A percentile compares a stretch with the other conserved stretches of the same genome.
Conservation (phyloP, 768 basidiomycete genomes). For the Lactarius indigo region DNA sequence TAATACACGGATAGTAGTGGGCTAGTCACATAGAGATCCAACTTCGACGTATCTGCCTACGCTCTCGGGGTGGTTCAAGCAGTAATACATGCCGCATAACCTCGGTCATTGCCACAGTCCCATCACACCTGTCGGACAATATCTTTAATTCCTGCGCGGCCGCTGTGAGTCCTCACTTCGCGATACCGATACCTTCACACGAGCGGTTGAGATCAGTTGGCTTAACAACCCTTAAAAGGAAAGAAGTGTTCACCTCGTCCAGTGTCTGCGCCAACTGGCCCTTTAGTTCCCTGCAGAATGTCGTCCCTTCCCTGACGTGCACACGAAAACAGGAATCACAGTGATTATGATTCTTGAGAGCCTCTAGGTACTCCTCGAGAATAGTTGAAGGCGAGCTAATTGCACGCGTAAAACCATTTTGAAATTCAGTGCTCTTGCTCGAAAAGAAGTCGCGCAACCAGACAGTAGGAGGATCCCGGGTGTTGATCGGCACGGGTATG, state of each 20-base stretch:
- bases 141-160: not conserved
- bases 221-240: not conserved
- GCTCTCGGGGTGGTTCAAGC: no score
- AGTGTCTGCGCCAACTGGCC: not conserved
- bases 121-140: not conserved
- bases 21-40: no score
- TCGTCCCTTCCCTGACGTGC: not conserved
- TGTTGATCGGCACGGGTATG: not conserved
- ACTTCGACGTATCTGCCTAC: no score
- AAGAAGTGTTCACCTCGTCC: not conserved
- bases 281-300: not conserved
- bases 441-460: slow-evolving; percentile 6
- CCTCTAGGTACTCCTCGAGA: not conserved
- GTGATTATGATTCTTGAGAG: not conserved
- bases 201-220: not conserved
- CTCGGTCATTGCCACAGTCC: no score
- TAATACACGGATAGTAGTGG: no score
- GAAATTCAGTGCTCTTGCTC: not conserved
- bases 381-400: not conserved
- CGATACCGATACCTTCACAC: not conserved
- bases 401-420: not conserved
- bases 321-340: not conserved
- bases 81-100: no score
- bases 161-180: not conserved
- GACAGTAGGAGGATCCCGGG: not conserved